A percentile compares a stretch with the other conserved stretches of the same genome.
phyloP scores from a whole-genome alignment of 2,329 filamentous ascomycete genomes.

The Epichloe coenophiala region DNA sequence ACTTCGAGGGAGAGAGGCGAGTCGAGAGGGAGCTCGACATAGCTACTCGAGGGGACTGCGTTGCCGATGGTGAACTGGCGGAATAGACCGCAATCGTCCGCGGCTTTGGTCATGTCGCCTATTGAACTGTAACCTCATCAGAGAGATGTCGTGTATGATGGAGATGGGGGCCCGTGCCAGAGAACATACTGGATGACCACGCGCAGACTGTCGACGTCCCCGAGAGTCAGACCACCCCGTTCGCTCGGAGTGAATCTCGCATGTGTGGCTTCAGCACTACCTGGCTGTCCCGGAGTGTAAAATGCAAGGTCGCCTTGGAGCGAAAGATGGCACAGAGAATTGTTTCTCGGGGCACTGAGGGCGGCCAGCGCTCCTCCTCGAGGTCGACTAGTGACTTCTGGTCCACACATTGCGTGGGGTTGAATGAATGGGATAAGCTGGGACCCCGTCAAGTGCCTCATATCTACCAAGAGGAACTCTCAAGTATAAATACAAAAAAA shows the following conservation, averaged over 20 bases:
- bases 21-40: constrained; percentile 22
- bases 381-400: constrained; percentile 25
- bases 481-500: background rate
- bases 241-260: constrained; percentile 24
- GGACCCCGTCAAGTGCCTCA: background rate
- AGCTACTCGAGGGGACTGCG: constrained; percentile 5
- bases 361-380: constrained; percentile 33
- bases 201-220: constrained; percentile 14
- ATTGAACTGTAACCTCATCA: constrained; percentile 18
- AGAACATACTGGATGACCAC: constrained; percentile 31
- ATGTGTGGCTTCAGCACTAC: constrained; percentile 26
- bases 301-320: constrained; percentile 28
- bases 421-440: background rate
- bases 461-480: background rate
- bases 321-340: background rate
- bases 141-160: background rate
- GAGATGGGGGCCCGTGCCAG: background rate
- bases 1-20: constrained; percentile 29
- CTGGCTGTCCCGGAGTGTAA: constrained; percentile 26
- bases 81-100: constrained; percentile 29
- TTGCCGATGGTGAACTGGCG: constrained; percentile 21
- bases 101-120: constrained; percentile 28
- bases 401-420: constrained; percentile 29
- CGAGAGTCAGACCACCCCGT: constrained; percentile 4
- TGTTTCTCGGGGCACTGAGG: constrained; percentile 19